Evolutionary conservation across 2,329 filamentous ascomycete genomes (phyloP), one percentile per base, ranked within the genome.

Genomic region (Eurotiales sp.): DNA sequence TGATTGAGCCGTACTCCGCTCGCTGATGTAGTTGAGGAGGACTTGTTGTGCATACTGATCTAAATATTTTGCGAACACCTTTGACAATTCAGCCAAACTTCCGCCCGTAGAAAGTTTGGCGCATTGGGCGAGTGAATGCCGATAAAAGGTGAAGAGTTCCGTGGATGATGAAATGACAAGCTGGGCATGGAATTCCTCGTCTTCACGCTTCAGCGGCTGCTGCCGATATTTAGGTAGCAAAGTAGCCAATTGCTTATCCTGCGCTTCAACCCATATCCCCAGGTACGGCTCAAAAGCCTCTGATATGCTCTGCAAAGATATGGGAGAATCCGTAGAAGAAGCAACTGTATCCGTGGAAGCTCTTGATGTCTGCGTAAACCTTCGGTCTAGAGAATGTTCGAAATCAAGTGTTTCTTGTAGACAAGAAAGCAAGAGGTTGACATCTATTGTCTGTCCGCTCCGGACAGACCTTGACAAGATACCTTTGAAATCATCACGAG

Each of bases 251-350:
- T 95, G 86, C 61, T 85, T 92, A 70, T 96, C 92, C 69, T 97
- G 93, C 8, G 90, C 92, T 54, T 97, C 92, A 1, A 99, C 90
- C 93, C 93, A 99, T 3, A 99, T 75, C 65, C 90, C 96, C 58
- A 99, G 79, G 68, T 97, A 99, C 1, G 93, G 93, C 71, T 97
- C 93, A 64, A 99, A 99, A 0, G 93, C 93, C 56, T 95, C 90
- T 0, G 93, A 97, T 55, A 99, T 96, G 3, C 89, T 86, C 51
- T 95, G 90, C 50, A 88, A 87, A 67, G 96, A 96, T 50, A 82
- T 85, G 17, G 88, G 84, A 0, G 84, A 76, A 59, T 85, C 85
- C 47, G 90, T 88, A 1, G 89, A 95, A 1, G 89, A 95, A 55
- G 84, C 86, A 25, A 95, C 81, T 0, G 92, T 97, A 66, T 99